phyloP scores from a whole-genome alignment of 2,329 filamentous ascomycete genomes.

The Botrytis squamosa region DNA sequence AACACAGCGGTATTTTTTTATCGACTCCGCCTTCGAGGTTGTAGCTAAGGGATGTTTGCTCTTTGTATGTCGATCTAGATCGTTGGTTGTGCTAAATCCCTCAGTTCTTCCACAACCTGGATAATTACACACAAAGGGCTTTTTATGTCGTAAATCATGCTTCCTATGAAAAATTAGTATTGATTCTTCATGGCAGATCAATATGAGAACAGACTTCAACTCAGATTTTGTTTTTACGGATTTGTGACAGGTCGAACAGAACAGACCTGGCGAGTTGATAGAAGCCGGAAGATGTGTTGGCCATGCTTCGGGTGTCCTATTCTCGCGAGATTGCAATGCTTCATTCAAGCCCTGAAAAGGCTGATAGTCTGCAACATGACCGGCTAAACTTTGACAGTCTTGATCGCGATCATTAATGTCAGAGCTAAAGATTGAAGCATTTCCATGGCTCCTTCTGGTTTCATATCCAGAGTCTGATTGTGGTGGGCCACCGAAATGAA shows the following conservation, averaged over 20 bases:
- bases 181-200: constrained; percentile 24
- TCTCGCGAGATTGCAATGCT: constrained; percentile 27
- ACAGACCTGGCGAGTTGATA: constrained; percentile 27
- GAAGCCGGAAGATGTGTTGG: constrained; percentile 21
- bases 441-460: constrained; percentile 37
- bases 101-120: constrained; percentile 55
- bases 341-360: constrained; percentile 30
- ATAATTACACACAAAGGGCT: constrained; percentile 62
- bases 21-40: constrained; percentile 44
- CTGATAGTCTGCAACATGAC: constrained; percentile 32
- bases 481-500: constrained; percentile 34
- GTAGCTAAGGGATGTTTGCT: constrained; percentile 61
- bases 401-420: constrained; percentile 36
- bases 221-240: constrained; percentile 54
- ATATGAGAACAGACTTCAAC: constrained; percentile 47
- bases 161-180: constrained; percentile 55
- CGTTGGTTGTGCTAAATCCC: constrained; percentile 79
- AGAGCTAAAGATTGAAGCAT: constrained; percentile 37
- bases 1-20: constrained; percentile 59
- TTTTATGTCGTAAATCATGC: constrained; percentile 68
- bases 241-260: constrained; percentile 45
- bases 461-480: constrained; percentile 41
- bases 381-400: constrained; percentile 34
- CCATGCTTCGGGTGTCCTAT: constrained; percentile 28
- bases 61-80: constrained; percentile 75